phyloP scores from a whole-genome alignment of 306 rosid species.

The Begonia loranthoides region DNA sequence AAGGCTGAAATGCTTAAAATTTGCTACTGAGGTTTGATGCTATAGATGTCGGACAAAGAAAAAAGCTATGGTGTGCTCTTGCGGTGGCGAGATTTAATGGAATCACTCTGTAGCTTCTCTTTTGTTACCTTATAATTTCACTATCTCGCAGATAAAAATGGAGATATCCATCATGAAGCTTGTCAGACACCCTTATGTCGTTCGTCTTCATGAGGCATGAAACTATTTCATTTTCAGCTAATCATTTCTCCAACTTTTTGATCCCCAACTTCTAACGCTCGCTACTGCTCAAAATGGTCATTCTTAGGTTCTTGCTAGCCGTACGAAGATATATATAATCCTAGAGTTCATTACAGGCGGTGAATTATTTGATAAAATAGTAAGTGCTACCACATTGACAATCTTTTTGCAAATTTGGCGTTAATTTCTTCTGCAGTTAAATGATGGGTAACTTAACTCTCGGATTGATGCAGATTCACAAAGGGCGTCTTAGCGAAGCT shows the following conservation, averaged over 20 bases:
- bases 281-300: slow-evolving; percentile 8
- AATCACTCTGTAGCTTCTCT: too few relatives aligned
- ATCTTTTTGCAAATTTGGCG: not conserved
- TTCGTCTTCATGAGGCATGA: slow-evolving; percentile 74
- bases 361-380: slow-evolving; percentile 87
- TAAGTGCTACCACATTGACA: slow-evolving; percentile 25
- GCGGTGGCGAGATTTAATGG: too few relatives aligned
- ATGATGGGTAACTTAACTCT: not conserved
- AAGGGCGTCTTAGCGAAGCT: slow-evolving; percentile 68
- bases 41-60: too few relatives aligned
- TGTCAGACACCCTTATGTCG: slow-evolving; percentile 79
- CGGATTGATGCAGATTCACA: slow-evolving; percentile 44
- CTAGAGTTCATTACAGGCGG: slow-evolving; percentile 94
- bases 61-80: too few relatives aligned
- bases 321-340: slow-evolving; percentile 79
- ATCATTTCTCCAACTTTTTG: too few relatives aligned
- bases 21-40: too few relatives aligned
- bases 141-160: slow-evolving; percentile 58
- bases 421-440: not conserved
- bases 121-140: not conserved
- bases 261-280: not conserved
- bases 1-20: too few relatives aligned
- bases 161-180: slow-evolving; percentile 89
- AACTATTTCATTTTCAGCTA: not conserved
- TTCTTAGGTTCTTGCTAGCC: slow-evolving; percentile 75